phyloP scores from a whole-genome alignment of 371 early-diverging fungal species.

The Gilbertella persicaria region DNA sequence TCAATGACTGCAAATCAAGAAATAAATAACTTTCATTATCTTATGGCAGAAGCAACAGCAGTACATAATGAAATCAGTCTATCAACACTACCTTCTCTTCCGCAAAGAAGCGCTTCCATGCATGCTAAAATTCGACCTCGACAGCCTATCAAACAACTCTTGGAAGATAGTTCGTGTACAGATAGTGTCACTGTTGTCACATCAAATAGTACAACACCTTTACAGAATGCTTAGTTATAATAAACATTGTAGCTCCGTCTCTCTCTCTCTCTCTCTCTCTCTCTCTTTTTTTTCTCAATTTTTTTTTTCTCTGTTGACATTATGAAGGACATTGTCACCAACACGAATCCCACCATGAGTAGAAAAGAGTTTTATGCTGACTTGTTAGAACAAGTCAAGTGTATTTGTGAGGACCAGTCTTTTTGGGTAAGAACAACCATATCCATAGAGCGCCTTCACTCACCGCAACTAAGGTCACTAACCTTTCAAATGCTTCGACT shows the following conservation, averaged over 20 bases:
- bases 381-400: constrained; percentile 45
- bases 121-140: constrained; percentile 18
- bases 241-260: too few species aligned
- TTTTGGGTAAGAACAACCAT: constrained; percentile 45
- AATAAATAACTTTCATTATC: constrained; percentile 21
- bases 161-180: too few species aligned
- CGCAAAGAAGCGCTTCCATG: constrained; percentile 23
- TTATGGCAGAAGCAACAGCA: constrained; percentile 11
- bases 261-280: too few species aligned
- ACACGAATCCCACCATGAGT: constrained; percentile 33
- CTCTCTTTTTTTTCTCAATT: background rate
- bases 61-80: too few species aligned
- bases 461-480: constrained; percentile 50
- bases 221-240: too few species aligned
- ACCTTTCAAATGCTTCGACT: constrained; percentile 82
- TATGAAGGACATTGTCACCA: constrained; percentile 39
- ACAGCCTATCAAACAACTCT: too few species aligned
- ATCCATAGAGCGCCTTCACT: background rate
- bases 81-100: too few species aligned
- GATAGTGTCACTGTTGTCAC: too few species aligned
- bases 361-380: constrained; percentile 61
- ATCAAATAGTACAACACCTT: too few species aligned
- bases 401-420: constrained; percentile 57
- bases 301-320: constrained; percentile 3
- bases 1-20: background rate